Conservation (phyloP, 2,329 filamentous ascomycete species). For the Simplicillium aogashimaense region DNA sequence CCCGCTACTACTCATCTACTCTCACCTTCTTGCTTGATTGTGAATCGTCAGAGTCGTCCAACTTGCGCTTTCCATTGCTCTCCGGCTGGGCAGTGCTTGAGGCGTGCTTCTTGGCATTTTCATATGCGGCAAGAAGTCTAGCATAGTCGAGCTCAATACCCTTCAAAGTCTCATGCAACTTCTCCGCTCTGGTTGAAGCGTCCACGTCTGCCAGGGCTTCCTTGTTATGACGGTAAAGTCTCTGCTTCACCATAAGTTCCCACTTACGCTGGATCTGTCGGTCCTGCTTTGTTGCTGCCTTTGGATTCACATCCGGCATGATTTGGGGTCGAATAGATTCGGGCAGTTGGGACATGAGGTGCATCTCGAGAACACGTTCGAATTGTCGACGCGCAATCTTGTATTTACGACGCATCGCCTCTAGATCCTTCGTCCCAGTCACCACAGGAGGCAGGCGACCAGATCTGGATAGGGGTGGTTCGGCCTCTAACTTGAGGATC, state of each 20-base stretch:
- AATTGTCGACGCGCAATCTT: constrained; percentile 77
- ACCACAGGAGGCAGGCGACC: constrained; percentile 40
- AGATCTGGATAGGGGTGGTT: constrained; percentile 36
- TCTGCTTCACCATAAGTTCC: constrained; percentile 65
- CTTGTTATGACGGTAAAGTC: constrained; percentile 66
- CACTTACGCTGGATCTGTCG: constrained; percentile 59
- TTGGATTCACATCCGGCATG: constrained; percentile 29
- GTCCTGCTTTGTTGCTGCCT: constrained; percentile 39
- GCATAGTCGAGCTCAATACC: constrained; percentile 65
- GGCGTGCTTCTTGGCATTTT: constrained; percentile 24
- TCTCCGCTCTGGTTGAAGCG: constrained; percentile 56
- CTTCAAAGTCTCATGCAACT: constrained; percentile 58
- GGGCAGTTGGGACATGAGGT: constrained; percentile 54
- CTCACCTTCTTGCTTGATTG: constrained; percentile 34
- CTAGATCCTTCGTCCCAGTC: constrained; percentile 45
- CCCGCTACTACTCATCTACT: constrained; percentile 21
- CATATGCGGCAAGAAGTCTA: constrained; percentile 44
- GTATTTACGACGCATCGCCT: constrained; percentile 44
- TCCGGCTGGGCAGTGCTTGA: constrained; percentile 5
- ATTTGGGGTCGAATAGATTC: constrained; percentile 43
- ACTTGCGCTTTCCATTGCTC: constrained; percentile 36
- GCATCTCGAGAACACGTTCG: constrained; percentile 64
- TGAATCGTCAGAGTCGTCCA: constrained; percentile 17
- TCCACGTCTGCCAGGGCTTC: constrained; percentile 64
- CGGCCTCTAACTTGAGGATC: constrained; percentile 43